A percentile compares a stretch with the other conserved stretches of the same genome.
phyloP scores from a whole-genome alignment of 768 basidiomycete genomes.

The Trametes meyenii region DNA sequence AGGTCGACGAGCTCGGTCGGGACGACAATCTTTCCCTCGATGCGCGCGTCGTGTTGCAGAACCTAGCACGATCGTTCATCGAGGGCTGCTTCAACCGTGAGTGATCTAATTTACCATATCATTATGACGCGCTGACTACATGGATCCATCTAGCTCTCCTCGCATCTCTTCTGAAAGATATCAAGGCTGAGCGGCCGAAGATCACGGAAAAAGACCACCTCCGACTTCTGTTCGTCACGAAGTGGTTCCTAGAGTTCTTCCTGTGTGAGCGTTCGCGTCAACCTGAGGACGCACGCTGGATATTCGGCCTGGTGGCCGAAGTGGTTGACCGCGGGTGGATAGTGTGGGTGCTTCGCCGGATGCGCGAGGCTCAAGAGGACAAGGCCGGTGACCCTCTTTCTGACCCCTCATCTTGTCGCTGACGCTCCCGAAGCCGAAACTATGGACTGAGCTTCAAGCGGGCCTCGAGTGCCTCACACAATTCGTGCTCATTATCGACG shows the following conservation, averaged over 20 bases:
- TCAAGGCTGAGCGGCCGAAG: slow-evolving; percentile 88
- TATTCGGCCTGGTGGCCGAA: slow-evolving; percentile 77
- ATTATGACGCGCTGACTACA: not conserved
- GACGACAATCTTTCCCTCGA: slow-evolving; percentile 71
- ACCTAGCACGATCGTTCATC: slow-evolving; percentile 72
- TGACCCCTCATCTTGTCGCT: not conserved
- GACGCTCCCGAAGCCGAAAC: slow-evolving; percentile 68
- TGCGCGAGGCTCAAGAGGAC: slow-evolving; percentile 88
- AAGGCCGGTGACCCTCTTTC: slow-evolving; percentile 55
- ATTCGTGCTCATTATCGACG: slow-evolving; percentile 84
- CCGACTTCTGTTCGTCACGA: slow-evolving; percentile 81
- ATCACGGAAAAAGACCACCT: slow-evolving; percentile 95
- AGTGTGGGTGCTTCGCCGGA: slow-evolving; percentile 85
- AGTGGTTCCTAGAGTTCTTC: slow-evolving; percentile 95
- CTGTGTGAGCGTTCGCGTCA: slow-evolving; percentile 50
- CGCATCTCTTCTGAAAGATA: slow-evolving; percentile 83
- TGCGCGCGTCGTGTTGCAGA: slow-evolving; percentile 64
- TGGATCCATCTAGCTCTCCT: slow-evolving; percentile 71
- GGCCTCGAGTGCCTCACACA: slow-evolving; percentile 95
- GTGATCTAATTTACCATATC: slow-evolving; percentile 31
- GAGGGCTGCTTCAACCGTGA: slow-evolving; percentile 87
- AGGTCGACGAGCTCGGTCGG: slow-evolving; percentile 67
- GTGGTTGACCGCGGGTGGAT: slow-evolving; percentile 88
- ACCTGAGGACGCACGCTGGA: slow-evolving; percentile 49
- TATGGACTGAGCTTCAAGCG: slow-evolving; percentile 93